These are phyloP conservation scores for Acer yangbiense DNA, from an alignment of 345 rosid genomes.

Conservation along the genomic window DNA sequence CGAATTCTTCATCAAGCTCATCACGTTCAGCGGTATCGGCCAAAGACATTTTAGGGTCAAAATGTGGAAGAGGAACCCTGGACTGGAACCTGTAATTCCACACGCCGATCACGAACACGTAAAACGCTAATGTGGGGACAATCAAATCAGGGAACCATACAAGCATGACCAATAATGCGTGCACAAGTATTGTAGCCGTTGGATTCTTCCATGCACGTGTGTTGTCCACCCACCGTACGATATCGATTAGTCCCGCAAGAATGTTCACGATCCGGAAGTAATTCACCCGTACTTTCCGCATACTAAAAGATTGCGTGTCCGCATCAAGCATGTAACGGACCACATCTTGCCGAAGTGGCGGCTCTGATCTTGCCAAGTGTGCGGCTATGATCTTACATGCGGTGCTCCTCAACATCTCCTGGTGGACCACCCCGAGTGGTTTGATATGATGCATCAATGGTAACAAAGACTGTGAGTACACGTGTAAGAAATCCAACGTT, in stretches of 20 bases:
- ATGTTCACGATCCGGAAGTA: constrained; percentile 76
- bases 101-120: constrained; percentile 70
- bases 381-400: constrained; percentile 60
- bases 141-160: constrained; percentile 87
- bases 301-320: constrained; percentile 67
- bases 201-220: constrained; percentile 81
- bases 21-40: constrained; percentile 57
- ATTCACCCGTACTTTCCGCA: constrained; percentile 81
- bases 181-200: constrained; percentile 72
- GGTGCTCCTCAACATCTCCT: constrained; percentile 51
- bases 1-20: constrained; percentile 83
- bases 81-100: constrained; percentile 76
- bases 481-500: constrained; percentile 77
- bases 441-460: constrained; percentile 82
- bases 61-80: constrained; percentile 55
- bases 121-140: constrained; percentile 68
- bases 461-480: constrained; percentile 70
- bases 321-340: constrained; percentile 77
- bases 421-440: constrained; percentile 60
- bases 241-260: constrained; percentile 51
- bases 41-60: constrained; percentile 69
- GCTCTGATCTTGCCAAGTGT: constrained; percentile 77
- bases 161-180: constrained; percentile 65
- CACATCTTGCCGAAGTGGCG: constrained; percentile 63
- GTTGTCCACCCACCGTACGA: constrained; percentile 76